A percentile compares a stretch with the other conserved stretches of the same genome.
phyloP scores from a whole-genome alignment of 2,329 filamentous ascomycete genomes.

The Hymenoscyphus fraxineus region DNA sequence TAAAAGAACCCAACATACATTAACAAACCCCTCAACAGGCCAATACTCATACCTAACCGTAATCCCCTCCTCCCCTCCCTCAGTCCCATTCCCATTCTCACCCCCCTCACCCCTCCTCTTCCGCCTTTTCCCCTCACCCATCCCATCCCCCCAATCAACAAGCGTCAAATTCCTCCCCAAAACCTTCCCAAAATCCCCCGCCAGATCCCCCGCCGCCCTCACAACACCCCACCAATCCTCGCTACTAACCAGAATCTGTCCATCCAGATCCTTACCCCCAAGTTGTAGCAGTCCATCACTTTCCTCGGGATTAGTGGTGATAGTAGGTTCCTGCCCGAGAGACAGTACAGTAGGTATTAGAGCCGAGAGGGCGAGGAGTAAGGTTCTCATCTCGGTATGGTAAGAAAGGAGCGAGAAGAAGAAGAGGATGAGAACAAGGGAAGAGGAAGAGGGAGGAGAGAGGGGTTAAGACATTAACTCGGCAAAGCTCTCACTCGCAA shows the following conservation, averaged over 20 bases:
- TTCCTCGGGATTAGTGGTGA: constrained; percentile 39
- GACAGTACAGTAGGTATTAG: constrained; percentile 32
- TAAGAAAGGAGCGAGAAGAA: neutral
- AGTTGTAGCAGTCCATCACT: constrained; percentile 33
- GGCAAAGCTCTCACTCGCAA: too few relatives aligned
- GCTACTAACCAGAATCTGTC: constrained; percentile 52
- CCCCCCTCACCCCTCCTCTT: neutral
- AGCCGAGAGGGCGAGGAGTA: neutral
- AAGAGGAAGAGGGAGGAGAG: neutral
- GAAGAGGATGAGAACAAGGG: neutral
- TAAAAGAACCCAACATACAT: constrained; percentile 21
- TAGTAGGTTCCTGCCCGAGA: constrained; percentile 45
- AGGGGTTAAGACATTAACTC: neutral
- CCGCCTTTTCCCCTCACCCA: neutral
- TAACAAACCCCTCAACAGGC: constrained; percentile 27
- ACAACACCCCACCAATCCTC: constrained; percentile 66
- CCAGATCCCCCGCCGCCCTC: constrained; percentile 63
- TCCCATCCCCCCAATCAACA: constrained; percentile 24
- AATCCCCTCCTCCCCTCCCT: constrained; percentile 10
- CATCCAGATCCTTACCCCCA: constrained; percentile 34
- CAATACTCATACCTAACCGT: constrained; percentile 30
- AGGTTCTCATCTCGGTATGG: neutral
- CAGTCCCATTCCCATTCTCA: constrained; percentile 3
- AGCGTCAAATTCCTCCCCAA: constrained; percentile 60
- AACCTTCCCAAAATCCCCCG: constrained; percentile 66